Evolutionary conservation across 352 stramenopile genomes (phyloP).

Genomic region (Phytophthora pini): DNA sequence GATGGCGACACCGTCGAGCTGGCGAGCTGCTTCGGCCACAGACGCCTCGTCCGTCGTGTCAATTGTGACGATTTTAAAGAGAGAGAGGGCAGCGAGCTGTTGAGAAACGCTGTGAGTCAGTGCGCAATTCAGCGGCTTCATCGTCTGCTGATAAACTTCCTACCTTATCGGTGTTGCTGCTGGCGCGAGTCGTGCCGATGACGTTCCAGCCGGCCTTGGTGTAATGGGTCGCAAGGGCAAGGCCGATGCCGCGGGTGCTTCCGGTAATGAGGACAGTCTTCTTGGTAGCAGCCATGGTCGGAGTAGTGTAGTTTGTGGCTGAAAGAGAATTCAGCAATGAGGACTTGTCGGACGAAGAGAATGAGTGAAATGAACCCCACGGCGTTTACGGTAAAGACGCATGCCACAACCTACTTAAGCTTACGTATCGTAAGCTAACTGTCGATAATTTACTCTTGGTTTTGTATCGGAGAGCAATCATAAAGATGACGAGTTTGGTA

Average conservation of each 20-base stretch:
- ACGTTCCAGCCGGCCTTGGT: constrained; percentile 22
- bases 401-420: no score
- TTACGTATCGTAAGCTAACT: no score
- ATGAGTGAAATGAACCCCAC: background rate
- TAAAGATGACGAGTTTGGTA: no score
- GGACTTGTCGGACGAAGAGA: background rate
- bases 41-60: constrained; percentile 51
- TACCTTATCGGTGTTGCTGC: constrained; percentile 7
- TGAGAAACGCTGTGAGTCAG: no score
- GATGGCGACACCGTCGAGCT: constrained; percentile 47
- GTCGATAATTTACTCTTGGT: no score
- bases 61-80: constrained; percentile 51
- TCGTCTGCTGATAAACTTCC: no score
- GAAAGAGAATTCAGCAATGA: constrained; percentile 21
- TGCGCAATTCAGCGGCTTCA: no score
- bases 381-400: no score
- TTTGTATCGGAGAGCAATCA: no score
- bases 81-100: constrained; percentile 27
- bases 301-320: background rate
- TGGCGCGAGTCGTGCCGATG: background rate
- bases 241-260: constrained; percentile 48
- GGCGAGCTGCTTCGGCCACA: constrained; percentile 37
- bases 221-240: constrained; percentile 48
- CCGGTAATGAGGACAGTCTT: constrained; percentile 59
- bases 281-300: constrained; percentile 14